Conservation (phyloP, 2,329 filamentous ascomycete species). For the Calonectria honghensis region DNA sequence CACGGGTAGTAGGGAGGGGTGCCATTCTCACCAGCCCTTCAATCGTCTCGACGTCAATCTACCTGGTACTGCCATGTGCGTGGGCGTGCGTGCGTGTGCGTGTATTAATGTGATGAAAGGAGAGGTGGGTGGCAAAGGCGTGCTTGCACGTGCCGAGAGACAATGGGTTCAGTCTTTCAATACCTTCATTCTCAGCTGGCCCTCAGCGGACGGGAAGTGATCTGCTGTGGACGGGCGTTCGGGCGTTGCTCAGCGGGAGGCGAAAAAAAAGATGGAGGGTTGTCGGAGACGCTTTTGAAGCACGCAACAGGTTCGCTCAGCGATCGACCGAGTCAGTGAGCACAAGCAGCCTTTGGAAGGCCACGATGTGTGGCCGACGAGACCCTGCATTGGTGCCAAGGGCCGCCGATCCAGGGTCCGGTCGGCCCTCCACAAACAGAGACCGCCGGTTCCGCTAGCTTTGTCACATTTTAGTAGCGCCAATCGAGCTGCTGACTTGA, state of each 20-base stretch:
- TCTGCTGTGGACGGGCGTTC: not conserved
- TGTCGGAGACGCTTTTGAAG: not conserved
- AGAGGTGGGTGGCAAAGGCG: conserved; percentile 10
- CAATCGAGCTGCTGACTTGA: conserved; percentile 8
- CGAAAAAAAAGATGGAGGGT: conserved; percentile 13
- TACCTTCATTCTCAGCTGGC: not conserved
- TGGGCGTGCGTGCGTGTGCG: not conserved
- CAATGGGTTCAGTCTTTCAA: not conserved
- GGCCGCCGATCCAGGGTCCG: conserved; percentile 38
- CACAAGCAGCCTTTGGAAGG: conserved; percentile 1
- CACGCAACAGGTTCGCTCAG: conserved; percentile 1
- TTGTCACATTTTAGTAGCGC: conserved; percentile 26
- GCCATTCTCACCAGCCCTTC: conserved; percentile 1
- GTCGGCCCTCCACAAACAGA: conserved; percentile 1
- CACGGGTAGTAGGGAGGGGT: conserved; percentile 10
- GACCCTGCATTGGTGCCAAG: conserved; percentile 29
- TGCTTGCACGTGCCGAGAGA: conserved; percentile 13
- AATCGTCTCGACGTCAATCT: not conserved
- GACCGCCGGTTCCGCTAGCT: conserved; percentile 4
- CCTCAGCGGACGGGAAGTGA: not conserved
- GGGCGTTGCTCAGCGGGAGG: conserved; percentile 3
- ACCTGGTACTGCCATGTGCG: not conserved
- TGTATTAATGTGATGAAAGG: not conserved
- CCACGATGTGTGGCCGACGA: conserved; percentile 26
- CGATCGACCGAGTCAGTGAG: conserved; percentile 29